Evolutionary conservation across 805 yeast genomes (phyloP).

Genomic region (Lipomyces yamadae): DNA sequence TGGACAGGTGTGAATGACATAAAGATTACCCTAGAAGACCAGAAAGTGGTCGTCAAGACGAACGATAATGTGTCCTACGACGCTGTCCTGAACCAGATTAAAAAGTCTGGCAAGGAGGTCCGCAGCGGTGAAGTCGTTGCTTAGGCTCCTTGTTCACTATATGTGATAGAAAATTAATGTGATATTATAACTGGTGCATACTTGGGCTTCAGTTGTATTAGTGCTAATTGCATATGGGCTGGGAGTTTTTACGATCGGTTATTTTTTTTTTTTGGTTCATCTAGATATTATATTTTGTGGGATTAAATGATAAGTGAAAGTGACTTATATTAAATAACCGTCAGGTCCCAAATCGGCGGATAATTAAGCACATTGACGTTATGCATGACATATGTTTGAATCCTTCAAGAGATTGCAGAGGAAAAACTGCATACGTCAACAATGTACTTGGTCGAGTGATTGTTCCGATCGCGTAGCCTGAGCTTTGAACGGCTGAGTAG

Average conservation of each 20-base stretch:
- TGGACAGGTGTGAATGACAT: slow-evolving; percentile 71
- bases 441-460: no score
- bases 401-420: no score
- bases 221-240: neutral
- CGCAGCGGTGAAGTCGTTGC: slow-evolving; percentile 62
- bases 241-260: neutral
- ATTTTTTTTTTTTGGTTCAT: no score
- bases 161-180: neutral
- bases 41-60: slow-evolving; percentile 78
- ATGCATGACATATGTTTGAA: no score
- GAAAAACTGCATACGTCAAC: no score
- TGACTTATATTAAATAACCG: no score
- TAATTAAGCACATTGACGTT: no score
- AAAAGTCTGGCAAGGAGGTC: slow-evolving; percentile 90
- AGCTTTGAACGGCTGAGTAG: no score
- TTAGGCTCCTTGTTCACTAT: slow-evolving; percentile 36
- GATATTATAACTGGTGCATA: neutral
- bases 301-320: neutral
- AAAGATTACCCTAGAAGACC: slow-evolving; percentile 77
- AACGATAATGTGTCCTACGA: slow-evolving; percentile 64
- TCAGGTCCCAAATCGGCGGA: no score
- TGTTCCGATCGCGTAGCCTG: no score
- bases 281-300: no score
- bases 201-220: neutral
- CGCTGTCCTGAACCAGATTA: slow-evolving; percentile 75